These are phyloP conservation scores for Phialophora verrucosa DNA, from an alignment of 2,329 filamentous ascomycete genomes.

Conservation along the genomic window DNA sequence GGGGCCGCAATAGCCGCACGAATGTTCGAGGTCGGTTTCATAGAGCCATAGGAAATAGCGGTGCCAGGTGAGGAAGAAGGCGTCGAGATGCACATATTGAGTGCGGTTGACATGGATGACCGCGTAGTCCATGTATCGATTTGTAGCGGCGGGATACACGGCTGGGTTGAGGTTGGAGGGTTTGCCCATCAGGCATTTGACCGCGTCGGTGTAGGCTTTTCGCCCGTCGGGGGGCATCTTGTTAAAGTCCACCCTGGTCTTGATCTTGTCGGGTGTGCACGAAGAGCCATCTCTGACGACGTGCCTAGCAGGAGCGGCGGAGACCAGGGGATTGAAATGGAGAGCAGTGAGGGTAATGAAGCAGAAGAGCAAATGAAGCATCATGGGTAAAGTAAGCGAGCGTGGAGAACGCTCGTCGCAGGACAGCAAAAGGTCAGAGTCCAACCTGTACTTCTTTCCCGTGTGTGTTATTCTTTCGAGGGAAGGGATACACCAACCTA, in stretches of 20 bases:
- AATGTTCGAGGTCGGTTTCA: constrained; percentile 51
- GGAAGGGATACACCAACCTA: constrained; percentile 6
- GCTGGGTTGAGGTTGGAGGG: constrained; percentile 42
- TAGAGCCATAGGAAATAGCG: constrained; percentile 52
- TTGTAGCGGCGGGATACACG: constrained; percentile 44
- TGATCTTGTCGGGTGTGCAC: constrained; percentile 27
- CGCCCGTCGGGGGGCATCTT: constrained; percentile 38
- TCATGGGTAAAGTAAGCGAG: constrained; percentile 24
- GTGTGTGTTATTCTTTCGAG: not conserved
- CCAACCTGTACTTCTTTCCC: not conserved
- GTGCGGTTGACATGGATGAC: constrained; percentile 49
- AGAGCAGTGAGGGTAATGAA: constrained; percentile 31
- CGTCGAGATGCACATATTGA: constrained; percentile 45
- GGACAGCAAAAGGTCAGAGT: not conserved
- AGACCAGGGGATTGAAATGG: constrained; percentile 17
- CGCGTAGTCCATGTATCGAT: constrained; percentile 50
- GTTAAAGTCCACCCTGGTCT: constrained; percentile 37
- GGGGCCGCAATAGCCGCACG: constrained; percentile 53
- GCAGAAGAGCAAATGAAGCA: constrained; percentile 32
- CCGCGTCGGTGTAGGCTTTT: constrained; percentile 46
- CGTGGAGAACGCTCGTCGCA: not conserved
- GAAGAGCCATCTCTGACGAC: constrained; percentile 12
- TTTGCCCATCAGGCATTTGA: constrained; percentile 47
- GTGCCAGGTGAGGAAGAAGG: constrained; percentile 54
- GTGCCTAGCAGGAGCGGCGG: constrained; percentile 24